These are phyloP conservation scores for Coelastrella sp. DNA, from an alignment of 139 green algal species.

Conservation along the genomic window DNA sequence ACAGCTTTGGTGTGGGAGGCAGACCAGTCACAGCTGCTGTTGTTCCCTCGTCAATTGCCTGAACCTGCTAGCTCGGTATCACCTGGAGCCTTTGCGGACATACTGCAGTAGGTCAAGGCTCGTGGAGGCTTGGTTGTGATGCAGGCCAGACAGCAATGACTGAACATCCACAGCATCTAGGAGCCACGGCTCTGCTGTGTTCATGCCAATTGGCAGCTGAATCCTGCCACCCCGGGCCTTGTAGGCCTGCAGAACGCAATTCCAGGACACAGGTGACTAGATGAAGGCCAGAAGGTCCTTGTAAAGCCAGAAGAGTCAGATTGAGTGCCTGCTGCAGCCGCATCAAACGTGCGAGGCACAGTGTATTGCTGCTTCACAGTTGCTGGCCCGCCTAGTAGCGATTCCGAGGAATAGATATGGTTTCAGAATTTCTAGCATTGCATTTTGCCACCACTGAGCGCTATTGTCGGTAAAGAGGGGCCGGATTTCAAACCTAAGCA, in stretches of 20 bases:
- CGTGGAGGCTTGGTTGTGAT: not conserved
- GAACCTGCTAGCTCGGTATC: not conserved
- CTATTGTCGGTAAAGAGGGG: no score
- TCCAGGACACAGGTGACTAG: no score
- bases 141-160: conserved; percentile 49
- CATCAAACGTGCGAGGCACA: no score
- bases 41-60: not conserved
- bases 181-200: conserved; percentile 69
- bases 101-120: conserved; percentile 40
- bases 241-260: not conserved
- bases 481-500: not conserved
- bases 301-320: no score
- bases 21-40: not conserved
- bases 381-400: no score
- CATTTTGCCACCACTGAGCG: no score
- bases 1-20: no score
- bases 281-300: no score
- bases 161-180: conserved; percentile 64
- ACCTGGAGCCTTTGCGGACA: conserved; percentile 33
- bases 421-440: no score
- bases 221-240: conserved; percentile 48
- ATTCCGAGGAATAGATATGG: no score
- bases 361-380: no score
- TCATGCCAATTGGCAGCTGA: conserved; percentile 70
- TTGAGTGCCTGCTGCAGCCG: no score